Base-by-base conservation (phyloP, 148 eudicot species). In the Silene latifolia region DNA sequence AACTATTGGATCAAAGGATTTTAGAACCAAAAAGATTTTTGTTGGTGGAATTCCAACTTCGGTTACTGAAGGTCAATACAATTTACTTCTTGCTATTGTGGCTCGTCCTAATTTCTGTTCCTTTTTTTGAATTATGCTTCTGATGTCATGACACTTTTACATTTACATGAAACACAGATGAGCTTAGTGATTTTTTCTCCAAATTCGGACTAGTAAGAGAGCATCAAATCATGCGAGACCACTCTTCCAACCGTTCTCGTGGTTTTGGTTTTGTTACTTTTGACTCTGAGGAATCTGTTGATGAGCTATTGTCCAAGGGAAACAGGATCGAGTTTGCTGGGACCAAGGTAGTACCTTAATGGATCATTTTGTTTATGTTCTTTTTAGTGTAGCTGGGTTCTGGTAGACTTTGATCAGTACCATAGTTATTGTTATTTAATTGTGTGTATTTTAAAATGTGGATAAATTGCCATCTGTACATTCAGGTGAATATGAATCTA, bases 201-300 rank as follows among this genome's bases (percentile, higher is more conserved):
- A 84, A 78, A 21, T 88, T 80, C 23, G 91, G 91, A 51, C 83
- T 53, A 72, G 82, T 88, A 25, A 77, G 68, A 58, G 91, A 88
- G 77, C 91, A 88, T 72, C 88, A 86, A 77, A 83, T 88, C 61
- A 88, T 88, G 87, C 77, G 88, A 51, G 91, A 88, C 76, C 89
- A 88, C 73, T 65, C 87, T 19, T 76, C 83, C 9, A 85, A 83
- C 61, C 89, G 91, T 76, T 86, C 91, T 20, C 88, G 91, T 56
- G 91, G 88, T 69, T 88, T 88, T 80, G 91, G 86, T 57, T 88
- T 88, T 79, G 79, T 88, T 72, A 78, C 87, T 18, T 88, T 88
- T 72, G 87, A 84, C 32, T 75, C 80, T 4, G 91, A 88, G 60
- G 87, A 86, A 72, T 81, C 83, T 62, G 91, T 88, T 63, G 88